A percentile compares a stretch with the other conserved stretches of the same genome.
These are phyloP conservation scores for Sequoiadendron giganteum DNA, from an alignment of 75 land plant genomes.

Conservation along the genomic window DNA sequence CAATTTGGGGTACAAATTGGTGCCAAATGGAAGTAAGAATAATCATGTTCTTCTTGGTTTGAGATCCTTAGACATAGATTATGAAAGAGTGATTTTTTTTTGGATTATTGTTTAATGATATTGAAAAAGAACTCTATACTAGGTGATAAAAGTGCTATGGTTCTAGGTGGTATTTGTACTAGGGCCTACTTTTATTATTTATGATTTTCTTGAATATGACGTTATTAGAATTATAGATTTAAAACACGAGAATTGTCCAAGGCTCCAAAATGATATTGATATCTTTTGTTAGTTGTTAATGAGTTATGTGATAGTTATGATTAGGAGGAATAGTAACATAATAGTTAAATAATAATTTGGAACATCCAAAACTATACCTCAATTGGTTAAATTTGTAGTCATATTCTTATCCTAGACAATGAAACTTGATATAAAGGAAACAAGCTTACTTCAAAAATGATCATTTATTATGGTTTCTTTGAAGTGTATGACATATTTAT, in stretches of 20 bases:
- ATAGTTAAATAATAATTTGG: too few species aligned
- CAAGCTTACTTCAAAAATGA: too few species aligned
- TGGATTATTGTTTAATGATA: constrained; percentile 83
- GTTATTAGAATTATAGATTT: constrained; percentile 64
- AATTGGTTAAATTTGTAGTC: too few species aligned
- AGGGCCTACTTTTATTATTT: constrained; percentile 82
- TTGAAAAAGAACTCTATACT: constrained; percentile 95
- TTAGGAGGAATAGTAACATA: too few species aligned
- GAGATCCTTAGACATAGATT: constrained; percentile 84
- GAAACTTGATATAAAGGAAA: too few species aligned
- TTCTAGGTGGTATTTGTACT: constrained; percentile 86
- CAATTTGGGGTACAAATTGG: constrained; percentile 75
- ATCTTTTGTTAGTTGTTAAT: too few species aligned
- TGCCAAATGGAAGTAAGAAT: constrained; percentile 90
- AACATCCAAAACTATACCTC: too few species aligned
- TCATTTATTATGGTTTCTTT: too few species aligned
- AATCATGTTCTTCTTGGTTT: constrained; percentile 89
- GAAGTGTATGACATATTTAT: too few species aligned
- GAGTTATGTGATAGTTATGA: too few species aligned
- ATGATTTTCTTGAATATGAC: constrained; percentile 69
- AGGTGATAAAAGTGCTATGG: constrained; percentile 93
- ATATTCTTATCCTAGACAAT: too few species aligned
- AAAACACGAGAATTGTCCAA: constrained; percentile 54
- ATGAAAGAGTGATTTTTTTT: constrained; percentile 81
- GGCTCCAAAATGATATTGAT: too few species aligned